Evolutionary conservation across 495 filamentous ascomycete species (phyloP).

Genomic region (Penicillium bialowiezense): DNA sequence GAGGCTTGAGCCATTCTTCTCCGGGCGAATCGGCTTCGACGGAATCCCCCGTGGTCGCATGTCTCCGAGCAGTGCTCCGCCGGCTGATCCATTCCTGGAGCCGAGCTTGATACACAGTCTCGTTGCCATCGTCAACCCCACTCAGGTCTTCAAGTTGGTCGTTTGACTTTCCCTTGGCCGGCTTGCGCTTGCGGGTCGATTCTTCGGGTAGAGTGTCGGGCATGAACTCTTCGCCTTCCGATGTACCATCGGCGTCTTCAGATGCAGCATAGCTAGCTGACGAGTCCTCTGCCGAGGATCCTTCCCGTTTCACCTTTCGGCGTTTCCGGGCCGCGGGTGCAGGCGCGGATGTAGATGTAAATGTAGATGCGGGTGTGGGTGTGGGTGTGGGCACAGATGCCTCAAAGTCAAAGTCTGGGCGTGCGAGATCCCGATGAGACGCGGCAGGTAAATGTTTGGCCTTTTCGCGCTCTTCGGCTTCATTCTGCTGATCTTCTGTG

Average conservation of each 20-base stretch:
- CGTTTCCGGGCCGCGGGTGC: slow-evolving; percentile 31
- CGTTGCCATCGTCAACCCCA: slow-evolving; percentile 87
- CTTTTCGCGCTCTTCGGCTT: slow-evolving; percentile 52
- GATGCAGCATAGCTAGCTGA: slow-evolving; percentile 39
- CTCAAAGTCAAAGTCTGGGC: slow-evolving; percentile 72
- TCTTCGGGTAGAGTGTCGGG: slow-evolving; percentile 30
- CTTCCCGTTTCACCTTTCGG: slow-evolving; percentile 30
- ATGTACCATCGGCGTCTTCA: slow-evolving; percentile 28
- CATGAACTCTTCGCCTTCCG: slow-evolving; percentile 38
- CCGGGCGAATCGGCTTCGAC: slow-evolving; percentile 22
- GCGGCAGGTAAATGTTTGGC: slow-evolving; percentile 42
- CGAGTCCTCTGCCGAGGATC: slow-evolving; percentile 38
- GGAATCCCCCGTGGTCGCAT: slow-evolving; percentile 26
- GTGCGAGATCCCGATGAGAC: slow-evolving; percentile 78
- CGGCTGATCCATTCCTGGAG: slow-evolving; percentile 69
- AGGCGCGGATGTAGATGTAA: too few species aligned
- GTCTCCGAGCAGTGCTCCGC: slow-evolving; percentile 63
- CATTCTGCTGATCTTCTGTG: slow-evolving; percentile 65
- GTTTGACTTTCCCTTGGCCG: slow-evolving; percentile 26
- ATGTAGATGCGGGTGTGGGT: too few species aligned
- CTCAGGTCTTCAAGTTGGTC: slow-evolving; percentile 64
- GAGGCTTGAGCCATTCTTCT: slow-evolving; percentile 79
- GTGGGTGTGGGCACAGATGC: slow-evolving; percentile 3
- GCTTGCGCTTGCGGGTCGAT: slow-evolving; percentile 38
- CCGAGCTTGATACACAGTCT: slow-evolving; percentile 75